These are phyloP conservation scores for Dryadomyces sulphureus DNA, from an alignment of 2,329 filamentous ascomycete genomes.

Conservation along the genomic window DNA sequence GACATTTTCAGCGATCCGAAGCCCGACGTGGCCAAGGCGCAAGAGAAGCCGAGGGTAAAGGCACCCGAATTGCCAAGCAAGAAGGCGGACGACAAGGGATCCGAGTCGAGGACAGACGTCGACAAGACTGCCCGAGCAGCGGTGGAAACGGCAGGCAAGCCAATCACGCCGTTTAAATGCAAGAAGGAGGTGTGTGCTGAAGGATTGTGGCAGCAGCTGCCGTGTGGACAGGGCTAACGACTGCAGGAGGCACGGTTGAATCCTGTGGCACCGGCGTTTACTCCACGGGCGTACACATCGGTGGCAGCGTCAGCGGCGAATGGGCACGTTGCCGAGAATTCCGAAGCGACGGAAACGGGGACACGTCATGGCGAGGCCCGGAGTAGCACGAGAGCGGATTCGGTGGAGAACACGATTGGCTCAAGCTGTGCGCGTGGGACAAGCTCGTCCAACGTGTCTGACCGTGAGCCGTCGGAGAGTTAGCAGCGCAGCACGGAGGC, in stretches of 20 bases:
- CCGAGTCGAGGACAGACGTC: background rate
- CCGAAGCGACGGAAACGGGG: background rate
- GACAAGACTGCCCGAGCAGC: conserved; percentile 5
- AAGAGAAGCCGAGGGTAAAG: conserved; percentile 6
- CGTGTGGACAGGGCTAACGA: conserved; percentile 8
- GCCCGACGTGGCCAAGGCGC: conserved; percentile 20
- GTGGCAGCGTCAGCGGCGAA: background rate
- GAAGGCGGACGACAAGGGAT: background rate
- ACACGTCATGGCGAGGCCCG: background rate
- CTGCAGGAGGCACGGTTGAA: conserved; percentile 37
- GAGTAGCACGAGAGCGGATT: background rate
- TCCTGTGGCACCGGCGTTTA: conserved; percentile 40
- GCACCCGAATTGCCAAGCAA: background rate
- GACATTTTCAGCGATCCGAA: conserved; percentile 23
- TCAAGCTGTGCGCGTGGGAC: background rate
- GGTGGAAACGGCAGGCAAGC: conserved; percentile 7
- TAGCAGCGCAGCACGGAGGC: conserved; percentile 7
- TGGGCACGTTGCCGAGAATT: conserved; percentile 1
- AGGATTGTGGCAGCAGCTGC: conserved; percentile 25
- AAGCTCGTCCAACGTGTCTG: background rate
- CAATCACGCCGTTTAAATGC: conserved; percentile 20
- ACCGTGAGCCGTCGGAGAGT: background rate
- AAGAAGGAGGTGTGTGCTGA: conserved; percentile 36
- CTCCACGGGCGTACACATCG: conserved; percentile 23
- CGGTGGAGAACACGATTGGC: background rate